Evolutionary conservation across 2,329 filamentous ascomycete genomes (phyloP).

Genomic region (Dactylellina sp.): DNA sequence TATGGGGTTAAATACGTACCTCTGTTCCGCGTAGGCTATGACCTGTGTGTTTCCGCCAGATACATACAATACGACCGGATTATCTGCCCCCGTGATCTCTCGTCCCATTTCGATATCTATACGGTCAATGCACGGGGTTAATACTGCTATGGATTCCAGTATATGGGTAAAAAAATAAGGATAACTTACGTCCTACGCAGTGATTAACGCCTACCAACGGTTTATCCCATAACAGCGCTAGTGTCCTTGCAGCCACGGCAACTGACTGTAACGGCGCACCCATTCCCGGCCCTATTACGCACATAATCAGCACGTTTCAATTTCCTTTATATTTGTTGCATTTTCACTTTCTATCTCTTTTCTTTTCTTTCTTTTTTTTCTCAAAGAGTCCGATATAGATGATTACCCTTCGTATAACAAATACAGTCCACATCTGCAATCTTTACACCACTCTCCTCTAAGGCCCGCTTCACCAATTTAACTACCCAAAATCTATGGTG

Average conservation of each 20-base stretch:
- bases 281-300: conserved; percentile 83
- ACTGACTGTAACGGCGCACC: conserved; percentile 89
- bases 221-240: conserved; percentile 85
- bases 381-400: neutral
- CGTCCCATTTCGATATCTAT: conserved; percentile 97
- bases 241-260: conserved; percentile 83
- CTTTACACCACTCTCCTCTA: conserved; percentile 74
- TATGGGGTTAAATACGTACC: conserved; percentile 63
- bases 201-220: conserved; percentile 96
- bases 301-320: conserved; percentile 13
- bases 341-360: neutral
- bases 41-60: conserved; percentile 97
- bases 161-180: conserved; percentile 26
- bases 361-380: neutral
- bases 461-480: conserved; percentile 80
- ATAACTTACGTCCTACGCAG: conserved; percentile 80
- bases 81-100: conserved; percentile 86
- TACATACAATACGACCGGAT: conserved; percentile 96
- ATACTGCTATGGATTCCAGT: neutral
- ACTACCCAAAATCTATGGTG: conserved; percentile 92
- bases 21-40: conserved; percentile 92
- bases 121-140: too few species aligned
- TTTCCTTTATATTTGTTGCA: neutral
- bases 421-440: conserved; percentile 83
- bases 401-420: conserved; percentile 85